Evolutionary conservation across 495 filamentous ascomycete genomes (phyloP).

Genomic region (Penicillium salamii): DNA sequence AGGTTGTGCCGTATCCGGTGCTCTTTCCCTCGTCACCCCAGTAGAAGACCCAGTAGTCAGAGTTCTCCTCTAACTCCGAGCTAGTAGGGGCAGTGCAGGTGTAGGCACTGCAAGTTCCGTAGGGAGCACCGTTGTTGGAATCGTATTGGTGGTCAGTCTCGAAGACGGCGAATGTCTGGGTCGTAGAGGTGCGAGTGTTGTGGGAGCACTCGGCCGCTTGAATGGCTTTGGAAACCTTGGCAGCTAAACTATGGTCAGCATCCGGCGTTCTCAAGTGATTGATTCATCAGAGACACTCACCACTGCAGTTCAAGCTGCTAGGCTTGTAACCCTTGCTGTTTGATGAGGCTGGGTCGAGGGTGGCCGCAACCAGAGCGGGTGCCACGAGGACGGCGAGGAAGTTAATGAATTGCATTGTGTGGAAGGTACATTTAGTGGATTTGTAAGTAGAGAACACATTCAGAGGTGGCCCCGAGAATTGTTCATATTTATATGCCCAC

Average conservation of each 20-base stretch:
- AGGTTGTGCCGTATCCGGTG: constrained; percentile 27
- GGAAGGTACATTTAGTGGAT: too few species aligned
- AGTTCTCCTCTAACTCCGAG: constrained; percentile 18
- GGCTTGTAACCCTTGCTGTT: constrained; percentile 35
- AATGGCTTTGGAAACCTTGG: constrained; percentile 33
- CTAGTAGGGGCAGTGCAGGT: constrained; percentile 28
- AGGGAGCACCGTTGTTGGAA: constrained; percentile 29
- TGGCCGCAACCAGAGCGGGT: constrained; percentile 19
- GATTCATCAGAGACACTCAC: constrained; percentile 8
- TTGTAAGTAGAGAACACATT: too few species aligned
- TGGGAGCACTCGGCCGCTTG: constrained; percentile 40
- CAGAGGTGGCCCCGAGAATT: too few species aligned
- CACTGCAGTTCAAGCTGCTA: constrained; percentile 18
- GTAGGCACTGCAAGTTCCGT: constrained; percentile 38
- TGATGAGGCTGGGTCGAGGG: constrained; percentile 25
- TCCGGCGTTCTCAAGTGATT: background rate
- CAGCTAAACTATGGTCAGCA: constrained; percentile 11
- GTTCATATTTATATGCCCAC: too few species aligned
- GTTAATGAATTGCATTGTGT: constrained; percentile 22
- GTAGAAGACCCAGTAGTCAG: constrained; percentile 38
- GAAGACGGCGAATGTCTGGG: constrained; percentile 39
- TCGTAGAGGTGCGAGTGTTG: constrained; percentile 35
- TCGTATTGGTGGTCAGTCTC: constrained; percentile 34
- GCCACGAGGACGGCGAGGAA: constrained; percentile 12
- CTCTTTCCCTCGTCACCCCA: constrained; percentile 28